Evolutionary conservation across 2,329 filamentous ascomycete genomes (phyloP), one percentile per base, ranked within the genome.

Genomic region (Penicillium crustosum): DNA sequence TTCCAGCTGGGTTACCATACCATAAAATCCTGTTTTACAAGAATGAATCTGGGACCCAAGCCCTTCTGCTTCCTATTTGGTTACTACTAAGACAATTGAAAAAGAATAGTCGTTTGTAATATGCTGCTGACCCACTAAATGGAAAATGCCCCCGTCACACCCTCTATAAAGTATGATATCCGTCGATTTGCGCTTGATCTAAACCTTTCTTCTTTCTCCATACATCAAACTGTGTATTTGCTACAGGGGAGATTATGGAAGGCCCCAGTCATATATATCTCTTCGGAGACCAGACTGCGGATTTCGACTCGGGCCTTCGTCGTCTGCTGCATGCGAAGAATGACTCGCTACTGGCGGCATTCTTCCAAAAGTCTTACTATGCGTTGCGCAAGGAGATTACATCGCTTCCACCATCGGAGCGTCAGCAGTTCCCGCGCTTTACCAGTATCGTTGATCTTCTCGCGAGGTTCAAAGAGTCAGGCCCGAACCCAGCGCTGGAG

Each of bases 281-380:
- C 69, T 79, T 79, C 65, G 77, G 77, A 68, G 77, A 79, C 61
- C 77, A 79, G 66, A 79, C 77, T 56, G 70, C 70, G 57, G 74
- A 77, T 62, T 77, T 76, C 58, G 71, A 77, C 59, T 66, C 72
- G 48, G 73, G 75, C 51, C 74, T 79, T 58, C 73, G 71, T 50
- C 73, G 73, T 55, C 68, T 79, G 44, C 63, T 78, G 51, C 70
- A 76, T 57, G 66, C 71, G 45, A 78, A 78, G 62, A 73, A 77
- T 63, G 73, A 78, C 64, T 73, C 73, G 19, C 57, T 79, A 8
- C 60, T 79, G 25, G 70, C 70, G 12, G 69, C 71, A 6, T 80
- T 80, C 62, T 73, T 80, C 55, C 74, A 79, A 58, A 74, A 71
- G 68, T 76, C 71, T 53, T 75, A 71, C 55, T 67, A 74, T 70